These are phyloP conservation scores for Lactarius hatsudake DNA, from an alignment of 768 basidiomycete species.

Conservation along the genomic window DNA sequence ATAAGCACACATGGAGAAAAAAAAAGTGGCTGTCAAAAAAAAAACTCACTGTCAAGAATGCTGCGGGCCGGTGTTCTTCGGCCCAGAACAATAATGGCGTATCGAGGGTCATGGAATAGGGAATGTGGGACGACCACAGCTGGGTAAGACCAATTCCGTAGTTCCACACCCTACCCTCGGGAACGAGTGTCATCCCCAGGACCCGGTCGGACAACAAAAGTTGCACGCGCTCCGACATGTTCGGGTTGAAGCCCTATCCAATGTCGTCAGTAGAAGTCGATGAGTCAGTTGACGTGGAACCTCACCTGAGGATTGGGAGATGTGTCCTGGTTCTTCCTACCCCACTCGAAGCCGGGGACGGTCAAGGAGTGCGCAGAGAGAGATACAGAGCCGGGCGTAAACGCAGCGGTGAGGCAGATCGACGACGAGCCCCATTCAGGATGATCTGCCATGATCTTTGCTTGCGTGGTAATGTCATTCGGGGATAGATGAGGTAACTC, in stretches of 20 bases:
- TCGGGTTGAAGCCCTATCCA: slow-evolving; percentile 86
- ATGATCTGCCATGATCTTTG: slow-evolving; percentile 95
- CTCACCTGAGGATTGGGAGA: slow-evolving; percentile 73
- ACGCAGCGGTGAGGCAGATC: slow-evolving; percentile 91
- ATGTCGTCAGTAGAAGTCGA: slow-evolving; percentile 16
- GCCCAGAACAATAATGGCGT: slow-evolving; percentile 97
- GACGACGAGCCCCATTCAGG: slow-evolving; percentile 92
- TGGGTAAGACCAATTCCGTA: slow-evolving; percentile 94
- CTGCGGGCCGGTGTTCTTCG: slow-evolving; percentile 90
- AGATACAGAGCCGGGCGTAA: slow-evolving; percentile 97
- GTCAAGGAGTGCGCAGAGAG: slow-evolving; percentile 89
- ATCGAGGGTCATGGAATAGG: slow-evolving; percentile 82
- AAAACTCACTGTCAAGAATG: slow-evolving; percentile 80
- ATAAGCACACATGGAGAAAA: slow-evolving; percentile 10
- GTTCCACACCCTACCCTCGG: slow-evolving; percentile 95
- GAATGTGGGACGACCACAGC: slow-evolving; percentile 78
- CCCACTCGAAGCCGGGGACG: slow-evolving; percentile 96
- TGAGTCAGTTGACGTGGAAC: slow-evolving; percentile 6
- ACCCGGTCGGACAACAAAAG: slow-evolving; percentile 92
- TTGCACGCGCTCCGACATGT: slow-evolving; percentile 96
- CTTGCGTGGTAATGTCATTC: slow-evolving; percentile 89
- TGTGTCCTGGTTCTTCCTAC: slow-evolving; percentile 86
- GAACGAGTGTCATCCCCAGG: slow-evolving; percentile 92
- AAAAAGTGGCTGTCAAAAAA: background rate
- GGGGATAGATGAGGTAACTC: slow-evolving; percentile 93